phyloP scores from a whole-genome alignment of 176 grass and related monocot species.

The Oryza coarctata region DNA sequence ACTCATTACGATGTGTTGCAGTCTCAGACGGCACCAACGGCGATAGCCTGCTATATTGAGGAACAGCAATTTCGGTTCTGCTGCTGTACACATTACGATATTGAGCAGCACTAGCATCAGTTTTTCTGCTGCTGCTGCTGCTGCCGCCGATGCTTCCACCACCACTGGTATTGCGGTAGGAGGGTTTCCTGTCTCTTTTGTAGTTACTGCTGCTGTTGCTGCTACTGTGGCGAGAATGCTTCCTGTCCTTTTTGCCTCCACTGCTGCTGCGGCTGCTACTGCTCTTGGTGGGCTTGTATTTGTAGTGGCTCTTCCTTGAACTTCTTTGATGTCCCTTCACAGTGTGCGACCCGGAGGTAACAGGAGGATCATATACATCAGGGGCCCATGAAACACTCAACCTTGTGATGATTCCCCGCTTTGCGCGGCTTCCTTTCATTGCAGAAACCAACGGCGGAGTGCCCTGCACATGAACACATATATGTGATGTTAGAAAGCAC shows the following conservation, averaged over 20 bases:
- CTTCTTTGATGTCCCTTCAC: constrained; percentile 46
- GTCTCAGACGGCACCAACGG: constrained; percentile 25
- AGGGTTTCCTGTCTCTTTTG: constrained; percentile 45
- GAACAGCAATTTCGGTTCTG: constrained; percentile 2
- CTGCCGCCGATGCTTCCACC: background rate
- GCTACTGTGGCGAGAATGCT: constrained; percentile 50
- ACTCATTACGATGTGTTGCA: background rate
- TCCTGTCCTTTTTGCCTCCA: constrained; percentile 56
- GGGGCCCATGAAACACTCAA: constrained; percentile 81
- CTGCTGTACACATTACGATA: background rate
- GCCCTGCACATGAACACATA: constrained; percentile 32
- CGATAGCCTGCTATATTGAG: constrained; percentile 17
- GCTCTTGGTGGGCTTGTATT: constrained; percentile 55
- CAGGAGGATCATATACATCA: constrained; percentile 93
- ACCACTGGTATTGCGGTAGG: background rate
- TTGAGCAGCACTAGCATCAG: background rate
- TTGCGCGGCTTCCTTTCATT: constrained; percentile 76
- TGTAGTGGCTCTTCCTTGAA: constrained; percentile 65
- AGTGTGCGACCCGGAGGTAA: constrained; percentile 79
- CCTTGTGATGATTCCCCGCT: constrained; percentile 44
- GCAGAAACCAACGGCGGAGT: constrained; percentile 49
- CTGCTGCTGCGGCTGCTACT: constrained; percentile 45
- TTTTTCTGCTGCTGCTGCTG: constrained; percentile 2
- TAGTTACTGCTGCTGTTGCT: constrained; percentile 42
- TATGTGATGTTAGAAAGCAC: background rate